phyloP scores from a whole-genome alignment of 192 early-diverging fungal genomes.

The Pilaira anomala region DNA sequence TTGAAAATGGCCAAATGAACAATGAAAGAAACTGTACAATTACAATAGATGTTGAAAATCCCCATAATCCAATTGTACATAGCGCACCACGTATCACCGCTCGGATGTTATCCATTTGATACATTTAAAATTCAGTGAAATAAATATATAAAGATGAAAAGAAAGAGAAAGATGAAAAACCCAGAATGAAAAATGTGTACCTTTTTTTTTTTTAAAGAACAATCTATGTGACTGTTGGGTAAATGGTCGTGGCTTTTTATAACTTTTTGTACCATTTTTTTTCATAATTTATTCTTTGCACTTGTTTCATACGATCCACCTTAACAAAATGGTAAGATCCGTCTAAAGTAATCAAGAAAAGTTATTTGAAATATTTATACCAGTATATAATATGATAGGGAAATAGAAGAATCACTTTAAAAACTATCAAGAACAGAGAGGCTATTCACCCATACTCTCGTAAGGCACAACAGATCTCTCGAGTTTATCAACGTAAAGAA shows the following conservation, averaged over 20 bases:
- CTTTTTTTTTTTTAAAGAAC: not conserved
- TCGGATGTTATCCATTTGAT: slow-evolving; percentile 1
- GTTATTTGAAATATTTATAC: not conserved
- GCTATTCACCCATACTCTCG: slow-evolving; percentile 54
- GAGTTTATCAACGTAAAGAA: slow-evolving; percentile 49
- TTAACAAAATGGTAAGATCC: slow-evolving; percentile 7
- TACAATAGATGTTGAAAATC: not conserved
- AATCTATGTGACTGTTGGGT: slow-evolving; percentile 4
- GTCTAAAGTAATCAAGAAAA: not conserved
- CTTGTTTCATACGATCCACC: too few species aligned
- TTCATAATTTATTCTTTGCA: too few species aligned
- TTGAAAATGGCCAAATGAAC: slow-evolving; percentile 23
- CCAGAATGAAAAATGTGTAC: not conserved
- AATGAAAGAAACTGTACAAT: slow-evolving; percentile 6
- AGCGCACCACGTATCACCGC: not conserved
- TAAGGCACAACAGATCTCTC: slow-evolving; percentile 51
- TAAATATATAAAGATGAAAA: slow-evolving; percentile 2
- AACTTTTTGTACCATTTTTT: not conserved
- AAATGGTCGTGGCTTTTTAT: slow-evolving; percentile 9
- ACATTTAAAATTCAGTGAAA: not conserved
- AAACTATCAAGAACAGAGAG: slow-evolving; percentile 56
- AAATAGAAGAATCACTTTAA: slow-evolving; percentile 53
- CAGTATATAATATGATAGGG: not conserved
- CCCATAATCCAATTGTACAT: not conserved
- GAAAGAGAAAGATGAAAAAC: not conserved